These are phyloP conservation scores for Akanthomyces dipterigenus DNA, from an alignment of 2,329 filamentous ascomycete genomes.

Conservation along the genomic window DNA sequence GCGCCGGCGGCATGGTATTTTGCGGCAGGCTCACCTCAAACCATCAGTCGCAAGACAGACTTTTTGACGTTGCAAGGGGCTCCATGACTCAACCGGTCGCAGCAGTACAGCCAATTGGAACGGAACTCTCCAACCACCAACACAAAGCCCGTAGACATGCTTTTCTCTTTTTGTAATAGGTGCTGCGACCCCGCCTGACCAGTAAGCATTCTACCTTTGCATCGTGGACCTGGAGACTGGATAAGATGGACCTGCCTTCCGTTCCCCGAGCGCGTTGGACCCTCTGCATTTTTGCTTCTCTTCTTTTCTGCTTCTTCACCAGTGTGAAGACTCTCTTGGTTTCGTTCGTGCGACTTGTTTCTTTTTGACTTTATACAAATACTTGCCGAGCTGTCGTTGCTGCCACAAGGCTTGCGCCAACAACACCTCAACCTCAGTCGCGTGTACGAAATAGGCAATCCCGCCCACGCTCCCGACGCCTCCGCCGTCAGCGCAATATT, in stretches of 20 bases:
- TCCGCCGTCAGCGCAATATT: not conserved
- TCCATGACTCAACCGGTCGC: conserved; percentile 2
- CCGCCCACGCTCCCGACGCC: not conserved
- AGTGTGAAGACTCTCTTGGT: not conserved
- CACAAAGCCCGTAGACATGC: not conserved
- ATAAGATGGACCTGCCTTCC: conserved; percentile 8
- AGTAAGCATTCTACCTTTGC: conserved; percentile 8
- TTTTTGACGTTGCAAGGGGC: not conserved
- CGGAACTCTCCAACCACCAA: not conserved
- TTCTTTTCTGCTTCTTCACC: not conserved
- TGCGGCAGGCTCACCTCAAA: not conserved
- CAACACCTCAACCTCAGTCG: not conserved
- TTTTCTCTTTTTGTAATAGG: not conserved
- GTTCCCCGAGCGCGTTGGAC: not conserved
- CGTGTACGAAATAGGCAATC: conserved; percentile 6
- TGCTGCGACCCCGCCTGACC: not conserved
- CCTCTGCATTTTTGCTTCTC: not conserved
- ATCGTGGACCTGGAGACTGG: conserved; percentile 12
- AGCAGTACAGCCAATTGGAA: not conserved
- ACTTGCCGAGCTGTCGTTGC: not conserved
- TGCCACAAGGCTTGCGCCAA: not conserved
- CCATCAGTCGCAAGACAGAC: not conserved
- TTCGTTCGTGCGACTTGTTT: not conserved
- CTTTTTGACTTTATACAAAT: not conserved
- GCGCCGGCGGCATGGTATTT: not conserved